These are phyloP conservation scores for Cladophialophora immunda DNA, from an alignment of 2,329 filamentous ascomycete species.

Conservation along the genomic window DNA sequence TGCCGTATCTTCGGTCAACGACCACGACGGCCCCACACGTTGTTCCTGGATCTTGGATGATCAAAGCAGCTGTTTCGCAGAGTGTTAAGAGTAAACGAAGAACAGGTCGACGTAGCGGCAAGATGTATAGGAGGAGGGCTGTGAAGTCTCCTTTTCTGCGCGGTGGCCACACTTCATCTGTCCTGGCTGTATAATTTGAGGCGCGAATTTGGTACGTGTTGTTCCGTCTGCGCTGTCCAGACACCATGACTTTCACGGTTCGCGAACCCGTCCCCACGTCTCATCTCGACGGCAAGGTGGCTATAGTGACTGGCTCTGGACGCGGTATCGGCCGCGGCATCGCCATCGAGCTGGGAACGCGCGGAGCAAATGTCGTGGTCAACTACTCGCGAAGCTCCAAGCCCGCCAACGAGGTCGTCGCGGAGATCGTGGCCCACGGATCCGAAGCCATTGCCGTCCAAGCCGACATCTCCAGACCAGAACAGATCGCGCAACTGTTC, in stretches of 20 bases:
- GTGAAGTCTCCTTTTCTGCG: background rate
- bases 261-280: conserved; percentile 31
- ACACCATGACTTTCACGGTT: conserved; percentile 21
- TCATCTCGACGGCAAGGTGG: conserved; percentile 55
- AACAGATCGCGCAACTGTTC: conserved; percentile 54
- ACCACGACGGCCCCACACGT: background rate
- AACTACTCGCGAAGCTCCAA: conserved; percentile 54
- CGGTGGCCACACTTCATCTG: background rate
- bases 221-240: background rate
- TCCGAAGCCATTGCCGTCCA: conserved; percentile 57
- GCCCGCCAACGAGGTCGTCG: conserved; percentile 44
- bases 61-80: background rate
- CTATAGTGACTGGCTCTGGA: conserved; percentile 42
- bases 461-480: conserved; percentile 47
- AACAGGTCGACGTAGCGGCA: background rate
- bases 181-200: too few species aligned
- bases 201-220: too few species aligned
- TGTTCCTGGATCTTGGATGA: background rate
- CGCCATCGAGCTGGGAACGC: conserved; percentile 45
- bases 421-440: conserved; percentile 33
- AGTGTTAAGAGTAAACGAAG: background rate
- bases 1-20: background rate
- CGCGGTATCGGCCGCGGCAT: conserved; percentile 47
- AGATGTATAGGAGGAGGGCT: background rate
- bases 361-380: conserved; percentile 47